phyloP scores from a whole-genome alignment of 192 early-diverging fungal species.

The Oehlia diaphana region DNA sequence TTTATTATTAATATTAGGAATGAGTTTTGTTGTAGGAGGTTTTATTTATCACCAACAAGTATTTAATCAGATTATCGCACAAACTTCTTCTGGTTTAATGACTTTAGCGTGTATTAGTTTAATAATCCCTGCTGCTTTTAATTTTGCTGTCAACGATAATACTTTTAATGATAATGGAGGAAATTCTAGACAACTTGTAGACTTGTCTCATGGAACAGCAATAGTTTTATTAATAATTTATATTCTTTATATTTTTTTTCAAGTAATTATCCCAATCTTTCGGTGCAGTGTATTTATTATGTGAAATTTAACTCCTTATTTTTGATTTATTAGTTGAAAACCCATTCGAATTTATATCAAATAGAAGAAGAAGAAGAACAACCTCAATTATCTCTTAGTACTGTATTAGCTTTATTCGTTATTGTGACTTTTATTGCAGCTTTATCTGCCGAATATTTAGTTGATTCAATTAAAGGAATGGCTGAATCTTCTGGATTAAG shows the following conservation, averaged over 20 bases:
- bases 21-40: too few species aligned
- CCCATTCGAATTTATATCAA: not conserved
- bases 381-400: conserved; percentile 50
- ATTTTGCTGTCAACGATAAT: conserved; percentile 2
- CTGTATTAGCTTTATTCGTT: conserved; percentile 46
- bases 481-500: conserved; percentile 68
- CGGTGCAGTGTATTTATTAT: not conserved
- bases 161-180: not conserved
- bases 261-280: conserved; percentile 28
- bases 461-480: conserved; percentile 78
- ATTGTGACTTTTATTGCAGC: conserved; percentile 70
- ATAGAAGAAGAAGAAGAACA: conserved; percentile 61
- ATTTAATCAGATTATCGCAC: conserved; percentile 67
- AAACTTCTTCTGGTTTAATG: conserved; percentile 71
- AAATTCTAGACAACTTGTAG: conserved; percentile 45
- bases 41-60: conserved; percentile 44
- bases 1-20: too few species aligned
- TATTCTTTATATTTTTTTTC: conserved; percentile 63
- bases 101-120: conserved; percentile 67
- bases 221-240: conserved; percentile 72
- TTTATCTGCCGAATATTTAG: conserved; percentile 84
- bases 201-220: conserved; percentile 64
- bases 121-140: conserved; percentile 67
- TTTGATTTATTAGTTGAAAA: not conserved
- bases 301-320: not conserved